A percentile compares a stretch with the other conserved stretches of the same genome.
These are phyloP conservation scores for Hyphopichia homilentoma DNA, from an alignment of 805 yeast genomes.

Conservation along the genomic window DNA sequence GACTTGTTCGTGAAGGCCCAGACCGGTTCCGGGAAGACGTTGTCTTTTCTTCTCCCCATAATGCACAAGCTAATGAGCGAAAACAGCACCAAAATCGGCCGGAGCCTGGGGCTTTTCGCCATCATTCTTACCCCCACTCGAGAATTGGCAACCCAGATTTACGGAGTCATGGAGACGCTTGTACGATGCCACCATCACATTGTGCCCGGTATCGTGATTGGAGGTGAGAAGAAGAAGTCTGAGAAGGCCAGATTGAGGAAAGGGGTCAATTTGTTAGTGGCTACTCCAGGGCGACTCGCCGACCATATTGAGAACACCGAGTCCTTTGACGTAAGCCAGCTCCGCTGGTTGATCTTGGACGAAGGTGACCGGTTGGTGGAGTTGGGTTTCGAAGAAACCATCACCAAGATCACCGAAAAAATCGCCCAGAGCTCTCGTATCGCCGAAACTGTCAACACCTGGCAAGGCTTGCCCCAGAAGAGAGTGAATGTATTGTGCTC, in stretches of 20 bases:
- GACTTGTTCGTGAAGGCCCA: constrained; percentile 94
- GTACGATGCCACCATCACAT: constrained; percentile 77
- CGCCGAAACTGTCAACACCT: constrained; percentile 28
- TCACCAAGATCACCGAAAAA: constrained; percentile 65
- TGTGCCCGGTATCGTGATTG: constrained; percentile 95
- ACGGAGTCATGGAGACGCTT: constrained; percentile 70
- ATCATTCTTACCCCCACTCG: constrained; percentile 89
- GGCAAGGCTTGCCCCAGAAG: constrained; percentile 59
- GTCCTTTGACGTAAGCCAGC: constrained; percentile 64
- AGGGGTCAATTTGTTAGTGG: constrained; percentile 94
- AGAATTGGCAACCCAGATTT: constrained; percentile 89
- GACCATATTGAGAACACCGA: constrained; percentile 93
- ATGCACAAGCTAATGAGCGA: constrained; percentile 65
- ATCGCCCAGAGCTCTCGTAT: constrained; percentile 48
- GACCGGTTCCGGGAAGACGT: constrained; percentile 97
- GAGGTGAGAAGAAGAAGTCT: constrained; percentile 96
- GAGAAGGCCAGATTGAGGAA: constrained; percentile 94
- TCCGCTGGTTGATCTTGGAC: constrained; percentile 87
- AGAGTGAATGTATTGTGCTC: constrained; percentile 86
- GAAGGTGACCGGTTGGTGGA: constrained; percentile 97
- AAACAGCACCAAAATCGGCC: constrained; percentile 32
- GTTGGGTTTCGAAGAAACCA: constrained; percentile 92
- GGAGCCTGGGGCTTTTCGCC: constrained; percentile 85
- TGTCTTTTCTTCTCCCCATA: constrained; percentile 83
- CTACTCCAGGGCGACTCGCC: constrained; percentile 93